Percentiles rank a stretch among this genome's conserved stretches.
phyloP scores from a whole-genome alignment of 2,329 filamentous ascomycete genomes.

The Phyllosticta ampelicida region DNA sequence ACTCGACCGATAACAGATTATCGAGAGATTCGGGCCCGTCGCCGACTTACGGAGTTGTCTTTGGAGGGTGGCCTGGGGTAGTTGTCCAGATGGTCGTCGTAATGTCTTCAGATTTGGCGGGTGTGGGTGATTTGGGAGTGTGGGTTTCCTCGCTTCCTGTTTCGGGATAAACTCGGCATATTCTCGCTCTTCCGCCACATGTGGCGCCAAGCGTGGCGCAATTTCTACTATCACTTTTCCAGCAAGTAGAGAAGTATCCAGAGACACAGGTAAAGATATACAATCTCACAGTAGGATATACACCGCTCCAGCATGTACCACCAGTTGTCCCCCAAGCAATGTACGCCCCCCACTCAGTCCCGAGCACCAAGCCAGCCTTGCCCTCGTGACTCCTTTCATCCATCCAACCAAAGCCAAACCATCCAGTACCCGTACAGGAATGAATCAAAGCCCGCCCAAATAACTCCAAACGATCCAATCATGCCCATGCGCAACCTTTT shows the following conservation, averaged over 20 bases:
- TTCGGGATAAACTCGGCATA: background rate
- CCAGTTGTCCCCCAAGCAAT: background rate
- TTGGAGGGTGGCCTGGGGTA: constrained; percentile 2
- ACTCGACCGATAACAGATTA: background rate
- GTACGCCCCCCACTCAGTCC: background rate
- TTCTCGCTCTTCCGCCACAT: background rate
- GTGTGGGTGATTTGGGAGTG: background rate
- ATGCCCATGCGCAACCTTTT: background rate
- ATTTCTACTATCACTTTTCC: background rate
- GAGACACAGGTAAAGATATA: background rate
- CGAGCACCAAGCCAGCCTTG: background rate
- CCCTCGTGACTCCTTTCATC: background rate
- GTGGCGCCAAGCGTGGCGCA: background rate
- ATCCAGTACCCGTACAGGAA: background rate
- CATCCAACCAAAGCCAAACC: background rate
- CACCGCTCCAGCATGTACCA: background rate
- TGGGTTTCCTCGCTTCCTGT: constrained; percentile 8
- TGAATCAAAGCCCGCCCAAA: background rate
- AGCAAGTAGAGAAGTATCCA: background rate
- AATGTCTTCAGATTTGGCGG: background rate
- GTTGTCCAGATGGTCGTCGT: constrained; percentile 9
- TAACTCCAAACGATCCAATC: background rate
- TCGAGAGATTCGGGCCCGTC: background rate
- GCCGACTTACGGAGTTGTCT: constrained; percentile 3
- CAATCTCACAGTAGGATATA: background rate